These are phyloP conservation scores for Berkeleyomyces basicola DNA, from an alignment of 2,329 filamentous ascomycete species.

Conservation along the genomic window DNA sequence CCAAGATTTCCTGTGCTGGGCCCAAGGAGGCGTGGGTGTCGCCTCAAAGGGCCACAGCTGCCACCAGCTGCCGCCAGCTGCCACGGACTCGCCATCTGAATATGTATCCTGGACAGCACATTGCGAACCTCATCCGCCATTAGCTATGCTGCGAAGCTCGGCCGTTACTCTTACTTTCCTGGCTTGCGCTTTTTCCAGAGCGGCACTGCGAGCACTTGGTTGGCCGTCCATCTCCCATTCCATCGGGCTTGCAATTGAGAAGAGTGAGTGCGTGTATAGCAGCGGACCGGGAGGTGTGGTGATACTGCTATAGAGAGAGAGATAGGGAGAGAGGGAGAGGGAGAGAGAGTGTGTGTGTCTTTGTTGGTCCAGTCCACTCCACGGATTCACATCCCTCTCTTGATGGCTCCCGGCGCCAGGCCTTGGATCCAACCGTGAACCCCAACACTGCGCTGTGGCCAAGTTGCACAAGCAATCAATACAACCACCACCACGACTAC, in stretches of 20 bases:
- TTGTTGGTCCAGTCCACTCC: too few species aligned
- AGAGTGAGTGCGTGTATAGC: not conserved
- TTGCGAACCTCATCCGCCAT: not conserved
- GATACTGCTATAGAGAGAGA: too few species aligned
- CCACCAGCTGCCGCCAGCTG: not conserved
- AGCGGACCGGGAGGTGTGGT: too few species aligned
- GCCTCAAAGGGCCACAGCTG: not conserved
- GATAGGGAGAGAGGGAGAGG: too few species aligned
- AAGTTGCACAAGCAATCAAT: slow-evolving; percentile 10
- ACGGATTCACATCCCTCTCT: not conserved
- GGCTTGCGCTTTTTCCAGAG: not conserved
- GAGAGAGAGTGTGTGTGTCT: too few species aligned
- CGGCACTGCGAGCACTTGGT: not conserved
- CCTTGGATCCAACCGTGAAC: not conserved
- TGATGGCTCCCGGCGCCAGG: not conserved
- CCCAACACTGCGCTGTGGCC: slow-evolving; percentile 8
- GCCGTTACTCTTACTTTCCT: not conserved
- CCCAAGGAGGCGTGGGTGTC: not conserved
- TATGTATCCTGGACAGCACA: not conserved
- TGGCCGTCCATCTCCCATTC: not conserved
- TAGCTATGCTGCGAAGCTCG: not conserved
- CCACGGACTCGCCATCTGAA: not conserved
- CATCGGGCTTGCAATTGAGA: not conserved
- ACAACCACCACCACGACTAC: not conserved
- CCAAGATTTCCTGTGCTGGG: too few species aligned